Percentiles rank a stretch among this genome's conserved stretches.
Conservation (phyloP, 2,329 filamentous ascomycete species). For the Sporothrix phasma region DNA sequence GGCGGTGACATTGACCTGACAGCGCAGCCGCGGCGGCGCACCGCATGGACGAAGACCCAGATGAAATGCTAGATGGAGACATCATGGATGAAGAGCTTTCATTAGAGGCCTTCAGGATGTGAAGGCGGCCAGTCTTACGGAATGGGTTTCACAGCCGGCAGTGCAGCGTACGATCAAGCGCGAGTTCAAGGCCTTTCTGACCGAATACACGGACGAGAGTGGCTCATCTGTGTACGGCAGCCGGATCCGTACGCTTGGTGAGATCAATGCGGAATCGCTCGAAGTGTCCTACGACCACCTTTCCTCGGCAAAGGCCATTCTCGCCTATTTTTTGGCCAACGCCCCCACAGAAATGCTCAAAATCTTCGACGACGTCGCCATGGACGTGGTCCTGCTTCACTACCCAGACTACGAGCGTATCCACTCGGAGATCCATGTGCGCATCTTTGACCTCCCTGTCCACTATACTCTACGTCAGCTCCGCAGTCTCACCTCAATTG, state of each 20-base stretch:
- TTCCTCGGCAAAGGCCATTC: slow-evolving; percentile 77
- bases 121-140: slow-evolving; percentile 84
- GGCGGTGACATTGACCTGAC: slow-evolving; percentile 76
- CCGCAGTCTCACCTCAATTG: slow-evolving; percentile 95
- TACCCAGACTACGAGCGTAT: slow-evolving; percentile 98
- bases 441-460: slow-evolving; percentile 88
- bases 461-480: slow-evolving; percentile 92
- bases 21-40: slow-evolving; percentile 76
- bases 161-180: slow-evolving; percentile 89
- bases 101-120: slow-evolving; percentile 86
- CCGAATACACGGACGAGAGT: slow-evolving; percentile 84
- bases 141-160: slow-evolving; percentile 85
- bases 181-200: slow-evolving; percentile 96
- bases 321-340: slow-evolving; percentile 94
- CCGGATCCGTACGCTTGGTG: slow-evolving; percentile 88
- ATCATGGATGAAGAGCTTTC: slow-evolving; percentile 95
- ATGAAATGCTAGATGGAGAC: slow-evolving; percentile 84
- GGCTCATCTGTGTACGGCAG: slow-evolving; percentile 91
- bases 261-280: slow-evolving; percentile 90
- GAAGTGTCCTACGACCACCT: slow-evolving; percentile 95
- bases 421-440: slow-evolving; percentile 94
- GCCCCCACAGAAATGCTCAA: slow-evolving; percentile 91
- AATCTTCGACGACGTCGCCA: slow-evolving; percentile 91
- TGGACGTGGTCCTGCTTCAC: slow-evolving; percentile 91
- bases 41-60: slow-evolving; percentile 87